phyloP scores from a whole-genome alignment of 1,284 basidiomycete species.

The Sporisorium iseilematis-ciliati region DNA sequence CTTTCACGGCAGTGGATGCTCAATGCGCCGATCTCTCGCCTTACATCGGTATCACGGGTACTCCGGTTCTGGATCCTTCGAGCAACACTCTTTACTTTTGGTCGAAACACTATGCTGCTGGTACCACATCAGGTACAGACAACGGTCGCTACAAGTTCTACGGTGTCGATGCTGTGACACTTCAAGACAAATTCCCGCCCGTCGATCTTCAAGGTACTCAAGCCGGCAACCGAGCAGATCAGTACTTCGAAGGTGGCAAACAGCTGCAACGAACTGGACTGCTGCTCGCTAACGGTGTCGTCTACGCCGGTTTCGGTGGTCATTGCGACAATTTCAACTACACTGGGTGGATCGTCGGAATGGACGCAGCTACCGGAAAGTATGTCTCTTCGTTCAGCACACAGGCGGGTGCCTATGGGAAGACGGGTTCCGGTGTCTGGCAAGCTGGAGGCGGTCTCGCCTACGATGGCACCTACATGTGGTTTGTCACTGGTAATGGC shows the following conservation, averaged over 20 bases:
- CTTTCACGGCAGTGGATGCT: conserved; percentile 9
- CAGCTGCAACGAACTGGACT: conserved; percentile 23
- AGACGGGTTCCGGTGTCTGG: conserved; percentile 15
- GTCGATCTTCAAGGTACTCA: conserved; percentile 20
- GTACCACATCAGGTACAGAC: conserved; percentile 6
- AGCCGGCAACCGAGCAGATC: conserved; percentile 14
- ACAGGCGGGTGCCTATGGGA: conserved; percentile 10
- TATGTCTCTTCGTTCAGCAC: conserved; percentile 22
- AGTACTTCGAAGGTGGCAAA: conserved; percentile 35
- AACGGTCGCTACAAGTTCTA: conserved; percentile 33
- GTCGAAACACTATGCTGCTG: conserved; percentile 20
- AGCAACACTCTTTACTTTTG: conserved; percentile 28
- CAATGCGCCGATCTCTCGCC: conserved; percentile 19
- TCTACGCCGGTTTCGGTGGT: conserved; percentile 35
- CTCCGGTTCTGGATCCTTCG: conserved; percentile 19
- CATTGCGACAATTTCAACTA: conserved; percentile 44
- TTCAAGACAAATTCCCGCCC: conserved; percentile 15
- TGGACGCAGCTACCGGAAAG: conserved; percentile 20
- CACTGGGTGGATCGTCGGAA: conserved; percentile 35
- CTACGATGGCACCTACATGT: conserved; percentile 21
- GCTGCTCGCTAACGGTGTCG: conserved; percentile 20
- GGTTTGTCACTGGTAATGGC: conserved; percentile 28
- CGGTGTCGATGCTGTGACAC: conserved; percentile 22
- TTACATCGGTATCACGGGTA: conserved; percentile 26
- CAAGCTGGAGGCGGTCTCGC: conserved; percentile 13